Conservation (phyloP, 2,329 filamentous ascomycete species). For the Parafenestella ontariensis region DNA sequence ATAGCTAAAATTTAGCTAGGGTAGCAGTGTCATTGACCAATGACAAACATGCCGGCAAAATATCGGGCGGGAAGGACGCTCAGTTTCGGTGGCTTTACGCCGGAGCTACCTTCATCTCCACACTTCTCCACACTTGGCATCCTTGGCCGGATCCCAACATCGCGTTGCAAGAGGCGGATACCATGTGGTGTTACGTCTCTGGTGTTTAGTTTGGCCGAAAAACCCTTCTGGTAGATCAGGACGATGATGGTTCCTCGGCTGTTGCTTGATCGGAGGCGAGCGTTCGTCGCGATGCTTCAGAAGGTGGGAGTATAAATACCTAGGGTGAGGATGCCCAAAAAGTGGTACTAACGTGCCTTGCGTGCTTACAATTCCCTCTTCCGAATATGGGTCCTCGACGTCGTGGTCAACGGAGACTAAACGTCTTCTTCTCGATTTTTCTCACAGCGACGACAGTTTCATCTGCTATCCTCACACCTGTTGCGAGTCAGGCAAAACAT, state of each 20-base stretch:
- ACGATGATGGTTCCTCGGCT: conserved; percentile 10
- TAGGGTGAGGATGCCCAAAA: background rate
- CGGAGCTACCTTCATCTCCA: conserved; percentile 3
- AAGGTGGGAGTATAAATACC: conserved; percentile 1
- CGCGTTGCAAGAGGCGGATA: background rate
- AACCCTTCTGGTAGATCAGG: conserved; percentile 7
- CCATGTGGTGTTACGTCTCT: background rate
- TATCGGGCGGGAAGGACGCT: conserved; percentile 2
- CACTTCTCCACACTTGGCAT: conserved; percentile 23
- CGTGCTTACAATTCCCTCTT: conserved; percentile 3
- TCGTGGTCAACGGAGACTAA: conserved; percentile 17
- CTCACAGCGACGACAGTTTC: conserved; percentile 22
- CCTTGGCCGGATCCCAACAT: conserved; percentile 21
- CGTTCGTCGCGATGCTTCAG: background rate
- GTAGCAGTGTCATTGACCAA: conserved; percentile 2
- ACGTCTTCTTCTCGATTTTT: conserved; percentile 18
- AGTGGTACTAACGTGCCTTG: background rate
- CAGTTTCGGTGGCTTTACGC: conserved; percentile 10
- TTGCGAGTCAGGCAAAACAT: conserved; percentile 1
- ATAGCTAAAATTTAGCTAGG: background rate
- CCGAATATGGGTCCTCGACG: conserved; percentile 15
- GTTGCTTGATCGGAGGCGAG: conserved; percentile 3
- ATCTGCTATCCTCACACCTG: conserved; percentile 15
- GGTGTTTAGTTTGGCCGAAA: conserved; percentile 5
- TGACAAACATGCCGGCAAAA: conserved; percentile 13